Base-by-base conservation (phyloP, 306 rosid genomes). In the Lathyrus oleraceus region DNA sequence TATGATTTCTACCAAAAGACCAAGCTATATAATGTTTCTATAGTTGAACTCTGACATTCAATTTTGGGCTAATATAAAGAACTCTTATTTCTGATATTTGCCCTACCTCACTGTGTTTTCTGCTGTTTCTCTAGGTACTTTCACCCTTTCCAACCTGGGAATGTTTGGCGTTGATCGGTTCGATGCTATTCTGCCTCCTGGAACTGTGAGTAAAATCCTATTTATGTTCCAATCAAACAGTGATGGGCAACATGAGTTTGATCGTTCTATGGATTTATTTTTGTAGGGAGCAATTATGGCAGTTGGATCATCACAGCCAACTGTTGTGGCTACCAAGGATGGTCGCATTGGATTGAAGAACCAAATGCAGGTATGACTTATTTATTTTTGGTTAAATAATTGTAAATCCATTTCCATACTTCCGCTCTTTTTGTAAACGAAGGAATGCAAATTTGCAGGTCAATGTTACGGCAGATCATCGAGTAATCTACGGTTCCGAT, bases 161-260 rank as follows among this genome's bases (percentile, higher is more conserved):
- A 94, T 94, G 98, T 94, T 90, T 69, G 98, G 97, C 0, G 98
- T 94, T 67, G 98, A 94, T 82, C 95, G 92, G 61, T 94, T 94
- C 59, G 98, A 90, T 81, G 98, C 98, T 44, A 90, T 94, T 81
- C 88, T 94, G 60, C 98, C 98, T 8, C 97, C 96, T 67, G 97
- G 98, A 82, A 90, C 97, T 71, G 97, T 94, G 61, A 87, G 91
- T 45, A 17, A 32, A 32, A 39, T 40, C 47, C 15, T 73, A 67
- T 63, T 58, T 27, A 6, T 49, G 61, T 48, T 64, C n/a, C 13
- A 28, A 62, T 68, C 17, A 16, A 28, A 43, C 67, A 44, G 39
- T 28, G 58, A 30, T 35, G 30, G 30, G 14, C 3, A 49, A 30
- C 63, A 21, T 23, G 74, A 49, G 44, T 62, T 36, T 61, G 39